Evolutionary conservation across 2,329 filamentous ascomycete species (phyloP), one percentile per base, ranked within the genome.

Genomic region (Fusarium acutatum): DNA sequence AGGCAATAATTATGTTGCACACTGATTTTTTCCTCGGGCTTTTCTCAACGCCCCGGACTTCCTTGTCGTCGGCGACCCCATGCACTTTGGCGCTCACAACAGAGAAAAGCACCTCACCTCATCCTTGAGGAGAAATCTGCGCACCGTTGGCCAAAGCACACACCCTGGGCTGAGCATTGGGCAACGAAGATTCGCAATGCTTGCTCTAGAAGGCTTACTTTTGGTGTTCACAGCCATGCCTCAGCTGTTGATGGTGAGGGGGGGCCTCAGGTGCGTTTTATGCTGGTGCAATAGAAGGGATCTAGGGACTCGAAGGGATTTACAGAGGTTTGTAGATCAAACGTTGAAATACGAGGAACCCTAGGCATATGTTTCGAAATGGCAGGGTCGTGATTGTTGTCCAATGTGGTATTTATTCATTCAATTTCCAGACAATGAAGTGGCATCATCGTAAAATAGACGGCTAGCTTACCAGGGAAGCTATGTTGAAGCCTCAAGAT

Each of bases 131-230:
- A 49, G 37, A 49, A 60, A 52, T 66, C 26, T 30, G 38, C 62
- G 47, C 57, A 62, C 71, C 20, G 49, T 69, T 72, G 71, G 67
- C 71, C 71, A 74, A 69, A 74, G 71, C 71, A 50, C 71, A 50
- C 71, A 72, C 59, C 71, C 71, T 34, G 38, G 71, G 15, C 40
- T 35, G 35, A 64, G 71, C 71, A 69, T 72, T 74, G 67, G 46
- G 58, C 63, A 71, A 62, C 54, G 17, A 56, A 69, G 67, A 74
- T 62, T 69, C 60, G 24, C 44, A 69, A 69, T 68, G 60, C 71
- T 67, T 52, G 43, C 34, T 53, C 64, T 49, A 65, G 50, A 60
- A 64, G 44, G 46, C 64, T 53, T 57, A 41, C 58, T 57, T n/a
- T 58, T 11, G 28, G 34, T 44, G 30, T 37, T 44, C 26, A 32